A percentile compares a stretch with the other conserved stretches of the same genome.
phyloP scores from a whole-genome alignment of 495 filamentous ascomycete species.

The Neurospora sp. region DNA sequence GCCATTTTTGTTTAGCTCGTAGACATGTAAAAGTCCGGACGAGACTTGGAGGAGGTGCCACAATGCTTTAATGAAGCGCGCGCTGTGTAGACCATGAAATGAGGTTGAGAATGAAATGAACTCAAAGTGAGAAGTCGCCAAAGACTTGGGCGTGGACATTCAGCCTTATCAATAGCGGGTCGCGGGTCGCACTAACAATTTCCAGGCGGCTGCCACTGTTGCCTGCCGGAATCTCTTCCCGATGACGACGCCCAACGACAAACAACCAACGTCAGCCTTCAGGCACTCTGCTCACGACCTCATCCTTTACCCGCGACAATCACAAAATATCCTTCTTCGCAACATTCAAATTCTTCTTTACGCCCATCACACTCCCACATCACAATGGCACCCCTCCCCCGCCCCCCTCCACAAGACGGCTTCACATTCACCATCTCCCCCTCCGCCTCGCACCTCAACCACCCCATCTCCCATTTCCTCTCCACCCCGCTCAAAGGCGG shows the following conservation, averaged over 20 bases:
- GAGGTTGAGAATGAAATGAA: not conserved
- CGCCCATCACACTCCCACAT: not conserved
- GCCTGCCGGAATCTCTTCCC: not conserved
- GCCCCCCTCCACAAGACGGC: conserved; percentile 6
- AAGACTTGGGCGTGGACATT: not conserved
- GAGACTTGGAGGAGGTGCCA: not conserved
- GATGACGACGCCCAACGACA: not conserved
- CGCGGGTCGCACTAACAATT: not conserved
- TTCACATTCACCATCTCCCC: conserved; percentile 18
- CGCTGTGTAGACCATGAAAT: not conserved
- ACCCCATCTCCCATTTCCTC: conserved; percentile 16
- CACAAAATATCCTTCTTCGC: not conserved
- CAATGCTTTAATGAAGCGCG: not conserved
- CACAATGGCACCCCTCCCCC: conserved; percentile 3
- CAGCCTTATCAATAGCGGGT: not conserved
- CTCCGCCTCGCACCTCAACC: conserved; percentile 13
- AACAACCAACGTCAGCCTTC: not conserved
- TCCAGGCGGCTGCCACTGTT: not conserved
- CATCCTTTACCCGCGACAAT: not conserved
- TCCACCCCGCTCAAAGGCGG: conserved; percentile 5
- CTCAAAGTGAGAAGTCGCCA: not conserved
- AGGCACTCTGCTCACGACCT: not conserved
- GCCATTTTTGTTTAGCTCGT: not conserved
- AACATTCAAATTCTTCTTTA: no score
- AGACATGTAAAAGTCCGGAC: not conserved